A percentile compares a stretch with the other conserved stretches of the same genome.
Evolutionary conservation across 2,329 filamentous ascomycete species (phyloP).

Genomic region (Cercospora brassicicola): DNA sequence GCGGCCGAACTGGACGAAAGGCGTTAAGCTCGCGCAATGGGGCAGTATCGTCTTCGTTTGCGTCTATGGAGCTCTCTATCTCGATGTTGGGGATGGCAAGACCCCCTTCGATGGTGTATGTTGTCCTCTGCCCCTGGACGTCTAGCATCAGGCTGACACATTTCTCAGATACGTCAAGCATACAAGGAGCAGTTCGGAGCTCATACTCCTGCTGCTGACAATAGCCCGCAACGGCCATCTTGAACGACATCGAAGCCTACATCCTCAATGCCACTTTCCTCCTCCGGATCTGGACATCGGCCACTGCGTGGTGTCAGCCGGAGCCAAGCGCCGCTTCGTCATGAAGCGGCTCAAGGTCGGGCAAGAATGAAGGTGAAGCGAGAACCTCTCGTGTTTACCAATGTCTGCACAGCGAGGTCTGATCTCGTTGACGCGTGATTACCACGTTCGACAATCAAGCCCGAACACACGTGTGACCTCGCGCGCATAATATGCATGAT

Average conservation of each 20-base stretch:
- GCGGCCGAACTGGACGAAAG: conserved; percentile 65
- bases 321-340: not conserved
- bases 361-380: not conserved
- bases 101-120: conserved; percentile 56
- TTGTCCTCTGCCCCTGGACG: conserved; percentile 66
- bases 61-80: conserved; percentile 61
- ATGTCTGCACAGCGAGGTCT: not conserved
- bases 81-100: conserved; percentile 50
- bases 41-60: conserved; percentile 56
- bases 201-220: conserved; percentile 7
- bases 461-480: not conserved
- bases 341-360: not conserved
- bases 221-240: conserved; percentile 15
- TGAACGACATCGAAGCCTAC: not conserved
- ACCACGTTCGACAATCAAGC: not conserved
- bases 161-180: conserved; percentile 13
- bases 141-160: not conserved
- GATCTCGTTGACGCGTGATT: not conserved
- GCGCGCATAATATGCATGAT: not conserved
- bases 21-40: conserved; percentile 65
- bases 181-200: conserved; percentile 14
- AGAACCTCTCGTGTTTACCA: not conserved
- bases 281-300: not conserved
- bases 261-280: not conserved
- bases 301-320: not conserved